Base-by-base conservation (phyloP, 371 early-diverging fungal genomes). In the Globomyces sp. region DNA sequence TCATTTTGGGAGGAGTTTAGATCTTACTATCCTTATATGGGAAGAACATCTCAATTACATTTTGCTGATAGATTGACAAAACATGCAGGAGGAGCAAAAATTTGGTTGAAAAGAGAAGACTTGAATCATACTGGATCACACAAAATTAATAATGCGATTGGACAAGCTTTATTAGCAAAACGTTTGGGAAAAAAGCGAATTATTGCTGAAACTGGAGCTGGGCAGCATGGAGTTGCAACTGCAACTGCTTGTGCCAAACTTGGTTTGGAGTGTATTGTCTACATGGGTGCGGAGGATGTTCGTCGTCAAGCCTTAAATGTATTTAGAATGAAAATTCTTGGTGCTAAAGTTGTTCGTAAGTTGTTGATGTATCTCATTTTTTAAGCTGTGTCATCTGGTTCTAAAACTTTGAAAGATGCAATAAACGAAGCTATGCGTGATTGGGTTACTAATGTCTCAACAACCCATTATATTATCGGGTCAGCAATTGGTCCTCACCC, bases 381-480 rank as follows among this genome's bases (percentile, higher is more conserved):
- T 24, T 24, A 24, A 24, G 24, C 97, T 47, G 96, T 95, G 40
- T 73, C 73, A 44, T 85, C 87, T 34, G 90, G 86, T 4, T 84
- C 91, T 60, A 79, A 81, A 70, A 96, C 97, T 2, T 86, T 96
- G 66, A 98, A 96, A 81, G 98, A 96, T 82, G 97, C 98, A 44
- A 90, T 96, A 76, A 98, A 98, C 75, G 96, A 95, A 77, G 98
- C 97, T 24, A 92, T 96, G 94, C 88, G 98, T 67, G 97, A 98
- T 78, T 96, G 96, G 96, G 96, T 96, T 57, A 89, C 97, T 58
- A 98, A 95, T 71, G 95, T 95, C 45, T 66, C 77, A 5, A 90
- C 85, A 61, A 98, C 99, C 0, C 96, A 98, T 72, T 96, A 98
- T 75, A 74, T 98, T 63, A 92, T 98, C 58, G 97, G 99, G 50